A percentile compares a stretch with the other conserved stretches of the same genome.
Conservation (phyloP, 805 yeast genomes). For the Saturnispora quitensis region DNA sequence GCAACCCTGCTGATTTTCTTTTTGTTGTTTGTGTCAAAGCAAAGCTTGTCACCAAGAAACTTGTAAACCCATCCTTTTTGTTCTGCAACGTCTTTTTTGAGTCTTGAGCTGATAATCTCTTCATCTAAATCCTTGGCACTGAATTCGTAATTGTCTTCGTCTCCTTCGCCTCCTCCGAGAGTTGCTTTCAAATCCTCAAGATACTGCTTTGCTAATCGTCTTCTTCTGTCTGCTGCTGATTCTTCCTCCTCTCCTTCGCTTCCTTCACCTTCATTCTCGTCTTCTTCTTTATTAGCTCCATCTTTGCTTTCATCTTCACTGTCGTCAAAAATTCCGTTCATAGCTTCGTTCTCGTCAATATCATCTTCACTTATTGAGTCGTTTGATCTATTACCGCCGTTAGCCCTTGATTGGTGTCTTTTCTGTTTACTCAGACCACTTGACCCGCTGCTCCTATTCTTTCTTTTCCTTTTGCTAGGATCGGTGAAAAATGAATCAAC, state of each 20-base stretch:
- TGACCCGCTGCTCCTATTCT: slow-evolving; percentile 26
- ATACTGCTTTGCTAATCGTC: slow-evolving; percentile 90
- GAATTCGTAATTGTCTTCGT: slow-evolving; percentile 38
- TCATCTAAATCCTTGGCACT: slow-evolving; percentile 89
- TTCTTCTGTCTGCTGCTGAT: slow-evolving; percentile 84
- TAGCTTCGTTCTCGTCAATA: slow-evolving; percentile 31
- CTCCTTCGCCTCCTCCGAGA: slow-evolving; percentile 10
- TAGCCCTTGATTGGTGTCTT: slow-evolving; percentile 15
- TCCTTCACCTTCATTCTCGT: slow-evolving; percentile 30
- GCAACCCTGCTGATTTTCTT: slow-evolving; percentile 45
- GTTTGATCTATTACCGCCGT: slow-evolving; percentile 23
- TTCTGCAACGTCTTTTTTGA: slow-evolving; percentile 85
- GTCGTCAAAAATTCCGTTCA: slow-evolving; percentile 23
- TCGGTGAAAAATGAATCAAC: slow-evolving; percentile 58
- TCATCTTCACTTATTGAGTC: slow-evolving; percentile 35
- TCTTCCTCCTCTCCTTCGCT: slow-evolving; percentile 61
- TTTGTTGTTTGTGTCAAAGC: slow-evolving; percentile 31
- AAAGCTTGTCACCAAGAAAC: slow-evolving; percentile 45
- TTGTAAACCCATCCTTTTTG: slow-evolving; percentile 76
- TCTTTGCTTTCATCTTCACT: slow-evolving; percentile 18
- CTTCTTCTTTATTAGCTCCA: slow-evolving; percentile 29
- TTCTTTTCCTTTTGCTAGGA: slow-evolving; percentile 46
- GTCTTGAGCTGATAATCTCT: slow-evolving; percentile 72
- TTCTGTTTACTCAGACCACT: slow-evolving; percentile 10
- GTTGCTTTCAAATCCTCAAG: slow-evolving; percentile 67